phyloP scores from a whole-genome alignment of 768 basidiomycete species.

The Amanita brunnescens region DNA sequence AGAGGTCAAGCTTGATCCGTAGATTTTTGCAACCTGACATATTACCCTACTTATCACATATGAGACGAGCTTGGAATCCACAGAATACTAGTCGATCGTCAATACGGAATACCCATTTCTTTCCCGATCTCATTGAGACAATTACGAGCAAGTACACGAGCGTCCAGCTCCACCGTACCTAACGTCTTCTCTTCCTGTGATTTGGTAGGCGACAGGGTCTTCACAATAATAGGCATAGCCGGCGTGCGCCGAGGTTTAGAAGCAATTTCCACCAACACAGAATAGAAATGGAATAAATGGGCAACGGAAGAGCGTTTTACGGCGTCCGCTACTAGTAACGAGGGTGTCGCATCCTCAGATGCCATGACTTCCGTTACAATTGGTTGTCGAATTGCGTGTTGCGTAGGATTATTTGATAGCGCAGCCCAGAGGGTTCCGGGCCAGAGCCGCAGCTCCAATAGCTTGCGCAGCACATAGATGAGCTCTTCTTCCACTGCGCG shows the following conservation, averaged over 20 bases:
- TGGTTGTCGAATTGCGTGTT: conserved; percentile 46
- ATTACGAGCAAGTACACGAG: conserved; percentile 53
- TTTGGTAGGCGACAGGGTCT: conserved; percentile 1
- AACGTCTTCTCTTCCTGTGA: conserved; percentile 3
- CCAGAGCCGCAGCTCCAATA: conserved; percentile 67
- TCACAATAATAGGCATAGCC: conserved; percentile 31
- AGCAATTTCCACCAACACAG: conserved; percentile 69
- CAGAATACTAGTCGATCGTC: neutral
- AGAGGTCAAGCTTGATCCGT: neutral
- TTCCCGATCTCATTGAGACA: conserved; percentile 64
- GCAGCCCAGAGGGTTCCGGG: conserved; percentile 73
- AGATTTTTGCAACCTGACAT: neutral
- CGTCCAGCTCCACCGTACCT: conserved; percentile 46
- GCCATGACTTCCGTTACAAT: conserved; percentile 28
- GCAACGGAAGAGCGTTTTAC: conserved; percentile 68
- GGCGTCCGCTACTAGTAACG: conserved; percentile 56
- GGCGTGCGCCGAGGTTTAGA: conserved; percentile 64
- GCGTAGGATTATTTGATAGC: conserved; percentile 53
- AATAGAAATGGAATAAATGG: conserved; percentile 86
- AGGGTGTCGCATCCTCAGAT: conserved; percentile 31
- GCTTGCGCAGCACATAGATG: conserved; percentile 70
- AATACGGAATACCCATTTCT: conserved; percentile 53
- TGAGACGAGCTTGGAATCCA: too few species aligned
- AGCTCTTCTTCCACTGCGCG: conserved; percentile 85
- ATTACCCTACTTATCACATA: too few species aligned